Percentiles rank a stretch among this genome's conserved stretches.
Evolutionary conservation across 116 monocot species (phyloP).

Genomic region (Cymodocea nodosa): DNA sequence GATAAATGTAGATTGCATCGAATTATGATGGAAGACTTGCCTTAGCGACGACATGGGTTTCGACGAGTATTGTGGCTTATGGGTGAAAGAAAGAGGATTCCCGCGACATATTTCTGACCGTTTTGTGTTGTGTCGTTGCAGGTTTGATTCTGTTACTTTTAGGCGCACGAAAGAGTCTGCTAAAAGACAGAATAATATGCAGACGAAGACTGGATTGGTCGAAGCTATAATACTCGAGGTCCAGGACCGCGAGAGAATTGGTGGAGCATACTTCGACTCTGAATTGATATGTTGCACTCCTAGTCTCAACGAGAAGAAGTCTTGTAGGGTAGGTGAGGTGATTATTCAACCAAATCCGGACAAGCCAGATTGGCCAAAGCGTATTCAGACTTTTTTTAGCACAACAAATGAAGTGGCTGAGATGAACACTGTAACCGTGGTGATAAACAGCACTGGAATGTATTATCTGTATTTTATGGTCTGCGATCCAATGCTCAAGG

Average conservation of each 20-base stretch:
- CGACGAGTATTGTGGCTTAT: too few species aligned
- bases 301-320: constrained; percentile 27
- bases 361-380: constrained; percentile 59
- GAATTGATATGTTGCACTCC: constrained; percentile 73
- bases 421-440: constrained; percentile 42
- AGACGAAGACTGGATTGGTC: constrained; percentile 74
- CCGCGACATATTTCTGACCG: neutral
- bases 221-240: constrained; percentile 96
- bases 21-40: too few species aligned
- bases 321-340: constrained; percentile 72
- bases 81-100: too few species aligned
- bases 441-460: constrained; percentile 75
- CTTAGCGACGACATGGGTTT: too few species aligned
- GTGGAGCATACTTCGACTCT: constrained; percentile 62
- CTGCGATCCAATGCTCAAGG: constrained; percentile 77
- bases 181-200: constrained; percentile 52
- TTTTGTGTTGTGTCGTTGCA: constrained; percentile 3
- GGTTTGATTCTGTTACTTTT: constrained; percentile 86
- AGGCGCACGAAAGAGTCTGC: constrained; percentile 61
- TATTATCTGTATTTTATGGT: constrained; percentile 98
- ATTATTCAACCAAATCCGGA: constrained; percentile 67
- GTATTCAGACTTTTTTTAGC: constrained; percentile 81
- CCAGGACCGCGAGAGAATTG: constrained; percentile 77
- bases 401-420: constrained; percentile 48
- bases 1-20: too few species aligned